Evolutionary conservation across 2,329 filamentous ascomycete genomes (phyloP), one percentile per base, ranked within the genome.

Genomic region (Periconia sp.): DNA sequence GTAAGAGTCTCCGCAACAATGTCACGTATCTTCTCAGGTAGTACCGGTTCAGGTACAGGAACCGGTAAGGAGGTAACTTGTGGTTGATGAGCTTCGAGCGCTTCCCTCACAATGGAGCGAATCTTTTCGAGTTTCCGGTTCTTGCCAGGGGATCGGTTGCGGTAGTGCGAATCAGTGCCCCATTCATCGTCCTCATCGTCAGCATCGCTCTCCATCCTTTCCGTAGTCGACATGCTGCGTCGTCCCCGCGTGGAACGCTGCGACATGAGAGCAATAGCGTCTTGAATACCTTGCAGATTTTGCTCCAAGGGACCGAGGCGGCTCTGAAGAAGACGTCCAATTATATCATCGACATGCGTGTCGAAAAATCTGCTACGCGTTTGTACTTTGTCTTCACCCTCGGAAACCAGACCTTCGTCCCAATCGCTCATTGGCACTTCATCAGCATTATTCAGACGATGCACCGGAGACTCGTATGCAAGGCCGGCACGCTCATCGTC

Each of bases 351-450:
- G 50, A 99, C 89, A 62, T 89, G 91, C 33, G 84, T 86, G 62
- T 97, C 91, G 61, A 97, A 96, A 78, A 96, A 97, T 33, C 84
- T 82, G 51, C 88, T 89, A 34, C 91, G 84, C 39, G 85, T 84
- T 52, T 88, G 84, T 42, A 97, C 77, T 70, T 95, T 96, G 36
- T 84, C 82, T 45, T 95, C 89, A 19, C 63, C 66, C 23, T 87
- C 85, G 13, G 89, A 88, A 8, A 87, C 87, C 49, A 96, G 85
- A 33, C 87, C 84, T 63, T 87, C 87, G 61, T 95, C 91, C 94
- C 94, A 99, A 68, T 97, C 92, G 65, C 92, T 96, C 46, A 85
- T 81, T 17, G 86, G 84, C 12, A 86, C 75, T 48, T 82, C 84
- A 19, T 81, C 80, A 23, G 78, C 79, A 46, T 78, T 80, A 56